Percentiles rank a stretch among this genome's conserved stretches.
Evolutionary conservation across 2,329 filamentous ascomycete genomes (phyloP).

Genomic region (Neocucurbitaria cava): DNA sequence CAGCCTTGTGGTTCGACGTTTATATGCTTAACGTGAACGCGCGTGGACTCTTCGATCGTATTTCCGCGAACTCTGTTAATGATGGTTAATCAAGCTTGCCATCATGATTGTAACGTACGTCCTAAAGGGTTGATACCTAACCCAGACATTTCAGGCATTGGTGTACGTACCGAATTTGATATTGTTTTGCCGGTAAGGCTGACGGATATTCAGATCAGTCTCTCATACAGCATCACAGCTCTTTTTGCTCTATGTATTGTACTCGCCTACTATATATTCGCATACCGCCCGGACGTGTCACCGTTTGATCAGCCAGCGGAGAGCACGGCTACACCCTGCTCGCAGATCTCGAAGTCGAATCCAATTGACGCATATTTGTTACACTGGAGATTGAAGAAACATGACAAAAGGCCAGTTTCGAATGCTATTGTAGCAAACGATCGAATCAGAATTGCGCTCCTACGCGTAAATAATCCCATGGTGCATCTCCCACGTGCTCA

Average conservation of each 20-base stretch:
- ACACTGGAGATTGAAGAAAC: neutral
- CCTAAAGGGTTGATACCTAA: no score
- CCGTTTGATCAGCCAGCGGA: neutral
- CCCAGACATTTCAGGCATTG: neutral
- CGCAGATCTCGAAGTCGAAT: neutral
- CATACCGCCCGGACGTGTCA: neutral
- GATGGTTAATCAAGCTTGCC: no score
- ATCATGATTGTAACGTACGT: no score
- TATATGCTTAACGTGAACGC: no score
- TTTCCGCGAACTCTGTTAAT: no score
- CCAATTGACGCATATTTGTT: neutral
- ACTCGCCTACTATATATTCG: neutral
- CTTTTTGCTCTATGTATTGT: neutral
- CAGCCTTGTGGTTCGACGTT: no score
- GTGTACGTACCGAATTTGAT: neutral
- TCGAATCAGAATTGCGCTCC: neutral
- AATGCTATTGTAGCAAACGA: neutral
- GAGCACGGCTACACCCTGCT: neutral
- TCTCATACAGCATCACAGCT: conserved; percentile 2
- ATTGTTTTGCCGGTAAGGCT: neutral
- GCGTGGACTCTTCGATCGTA: no score
- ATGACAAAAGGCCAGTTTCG: no score
- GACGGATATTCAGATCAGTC: neutral
- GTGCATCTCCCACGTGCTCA: neutral
- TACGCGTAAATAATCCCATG: neutral